These are phyloP conservation scores for Albugo candida DNA, from an alignment of 352 stramenopile genomes.

Conservation along the genomic window DNA sequence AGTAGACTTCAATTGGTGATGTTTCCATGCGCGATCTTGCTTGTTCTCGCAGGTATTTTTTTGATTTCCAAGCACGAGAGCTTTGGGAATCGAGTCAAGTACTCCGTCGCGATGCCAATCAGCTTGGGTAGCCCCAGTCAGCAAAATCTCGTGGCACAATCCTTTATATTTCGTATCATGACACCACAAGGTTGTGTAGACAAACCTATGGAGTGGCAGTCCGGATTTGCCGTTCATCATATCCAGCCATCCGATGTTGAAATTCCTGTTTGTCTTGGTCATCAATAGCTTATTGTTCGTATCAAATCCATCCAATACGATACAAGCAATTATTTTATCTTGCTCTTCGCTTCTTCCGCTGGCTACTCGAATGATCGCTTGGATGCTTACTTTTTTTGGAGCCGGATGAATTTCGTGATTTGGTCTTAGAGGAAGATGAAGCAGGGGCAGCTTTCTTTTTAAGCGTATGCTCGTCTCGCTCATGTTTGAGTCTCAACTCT, in stretches of 20 bases:
- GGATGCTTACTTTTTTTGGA: constrained; percentile 20
- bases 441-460: constrained; percentile 55
- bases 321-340: too few species aligned
- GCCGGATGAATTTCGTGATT: constrained; percentile 24
- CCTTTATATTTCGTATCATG: constrained; percentile 71
- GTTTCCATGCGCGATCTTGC: constrained; percentile 45
- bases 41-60: constrained; percentile 55
- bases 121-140: constrained; percentile 64
- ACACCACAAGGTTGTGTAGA: constrained; percentile 31
- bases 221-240: neutral
- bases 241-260: too few species aligned
- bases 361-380: constrained; percentile 11
- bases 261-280: too few species aligned
- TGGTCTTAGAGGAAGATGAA: constrained; percentile 12
- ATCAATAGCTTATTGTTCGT: too few species aligned
- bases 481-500: constrained; percentile 52
- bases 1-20: constrained; percentile 65
- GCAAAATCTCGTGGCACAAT: constrained; percentile 75
- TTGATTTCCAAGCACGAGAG: constrained; percentile 77
- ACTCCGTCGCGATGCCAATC: constrained; percentile 75
- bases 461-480: constrained; percentile 60
- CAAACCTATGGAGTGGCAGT: neutral
- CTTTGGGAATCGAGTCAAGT: constrained; percentile 78
- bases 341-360: too few species aligned
- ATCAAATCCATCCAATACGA: too few species aligned